Base-by-base conservation (phyloP, 148 eudicot species). In the Salicornia ramosissima region DNA sequence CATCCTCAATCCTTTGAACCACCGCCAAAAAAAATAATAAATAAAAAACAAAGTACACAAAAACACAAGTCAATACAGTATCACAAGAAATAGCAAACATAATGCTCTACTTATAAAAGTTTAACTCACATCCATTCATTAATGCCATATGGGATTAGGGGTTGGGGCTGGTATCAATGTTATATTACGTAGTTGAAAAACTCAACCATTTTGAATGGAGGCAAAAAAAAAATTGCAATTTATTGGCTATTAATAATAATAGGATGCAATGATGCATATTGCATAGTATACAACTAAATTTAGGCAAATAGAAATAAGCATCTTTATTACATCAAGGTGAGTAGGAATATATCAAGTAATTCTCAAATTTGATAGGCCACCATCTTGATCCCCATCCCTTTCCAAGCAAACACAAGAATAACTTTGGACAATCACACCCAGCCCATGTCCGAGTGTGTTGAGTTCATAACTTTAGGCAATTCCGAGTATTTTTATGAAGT, bases 1-100 rank as follows among this genome's bases (percentile, higher is more conserved):
- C 96, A 22, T 88, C 96, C 75, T 84, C 92, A 74, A 82, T 80
- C 88, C 98, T 90, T 69, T 46, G 63, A 31, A 59, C 71, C 47
- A 50, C 5, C n/a, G n/a, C n/a, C n/a, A 18, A 2, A 15, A 14
- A 49, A 10, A 24, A 24, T 0, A 22, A 70, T 67, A 72, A 77
- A 55, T 39, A 21, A 54, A 61, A 24, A 50, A 2, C 28, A 16
- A 62, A 54, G 45, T 68, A 58, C 69, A 68, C 19, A 56, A 68
- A 4, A 3, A 58, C 64, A 59, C 56, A 67, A 67, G 68, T 36
- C 63, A 67, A 43, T 30, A 33, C 49, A 68, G 55, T 51, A 49
- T 61, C 25, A 75, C 53, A 70, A 51, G 50, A 9, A 65, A 36
- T 25, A 28, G 26, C 22, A 42, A 21, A 53, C 14, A 24, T 18